Evolutionary conservation across 768 basidiomycete genomes (phyloP).

Genomic region (Tulasnella calospora): DNA sequence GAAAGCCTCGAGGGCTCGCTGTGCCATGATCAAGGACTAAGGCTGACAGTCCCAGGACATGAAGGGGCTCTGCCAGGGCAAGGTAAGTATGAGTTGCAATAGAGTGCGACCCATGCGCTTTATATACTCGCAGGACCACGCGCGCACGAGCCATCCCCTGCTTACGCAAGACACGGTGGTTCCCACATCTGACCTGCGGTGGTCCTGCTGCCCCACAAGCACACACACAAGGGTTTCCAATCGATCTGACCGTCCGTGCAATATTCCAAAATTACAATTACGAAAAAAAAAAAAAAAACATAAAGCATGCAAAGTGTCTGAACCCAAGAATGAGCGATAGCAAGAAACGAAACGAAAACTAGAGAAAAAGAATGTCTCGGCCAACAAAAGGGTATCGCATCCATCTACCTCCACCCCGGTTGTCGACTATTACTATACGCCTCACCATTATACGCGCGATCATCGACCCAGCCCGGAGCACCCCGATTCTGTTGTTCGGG

Average conservation of each 20-base stretch:
- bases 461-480: background rate
- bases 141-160: background rate
- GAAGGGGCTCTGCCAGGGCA: slow-evolving; percentile 22
- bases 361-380: background rate
- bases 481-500: background rate
- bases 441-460: background rate
- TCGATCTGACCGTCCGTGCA: background rate
- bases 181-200: background rate
- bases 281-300: background rate
- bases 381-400: background rate
- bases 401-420: background rate
- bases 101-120: background rate
- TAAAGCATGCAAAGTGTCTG: background rate
- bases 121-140: background rate
- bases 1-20: slow-evolving; percentile 17
- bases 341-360: background rate
- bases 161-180: background rate
- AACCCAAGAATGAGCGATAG: background rate
- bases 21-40: slow-evolving; percentile 20
- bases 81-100: slow-evolving; percentile 22
- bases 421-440: background rate
- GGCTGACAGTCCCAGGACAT: slow-evolving; percentile 22
- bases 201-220: background rate
- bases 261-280: background rate
- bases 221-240: background rate